These are phyloP conservation scores for Stagonosporopsis chrysanthemi DNA, from an alignment of 2,329 filamentous ascomycete genomes.

Conservation along the genomic window DNA sequence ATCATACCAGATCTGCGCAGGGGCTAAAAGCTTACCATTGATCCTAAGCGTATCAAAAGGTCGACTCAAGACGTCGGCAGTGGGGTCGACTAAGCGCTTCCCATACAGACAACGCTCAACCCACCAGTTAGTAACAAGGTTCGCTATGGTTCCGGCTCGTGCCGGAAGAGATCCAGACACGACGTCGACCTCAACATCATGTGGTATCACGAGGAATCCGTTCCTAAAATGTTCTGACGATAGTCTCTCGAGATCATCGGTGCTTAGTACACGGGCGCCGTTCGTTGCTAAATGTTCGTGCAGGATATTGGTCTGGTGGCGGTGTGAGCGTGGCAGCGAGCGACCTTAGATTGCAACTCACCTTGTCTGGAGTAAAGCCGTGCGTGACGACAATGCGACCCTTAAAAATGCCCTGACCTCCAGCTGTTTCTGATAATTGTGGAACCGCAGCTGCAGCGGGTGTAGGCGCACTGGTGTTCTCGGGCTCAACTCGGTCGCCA, in stretches of 20 bases:
- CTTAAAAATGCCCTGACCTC: constrained; percentile 52
- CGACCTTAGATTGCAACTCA: constrained; percentile 25
- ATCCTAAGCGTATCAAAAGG: constrained; percentile 78
- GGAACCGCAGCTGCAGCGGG: not conserved
- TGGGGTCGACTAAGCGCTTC: constrained; percentile 74
- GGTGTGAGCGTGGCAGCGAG: constrained; percentile 27
- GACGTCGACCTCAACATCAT: constrained; percentile 49
- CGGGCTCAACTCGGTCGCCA: not conserved
- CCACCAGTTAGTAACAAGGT: constrained; percentile 85
- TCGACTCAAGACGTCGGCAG: constrained; percentile 74
- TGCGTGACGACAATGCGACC: constrained; percentile 52
- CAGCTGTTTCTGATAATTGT: constrained; percentile 4
- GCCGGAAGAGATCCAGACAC: constrained; percentile 40
- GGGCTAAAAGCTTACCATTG: constrained; percentile 49
- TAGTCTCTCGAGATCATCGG: constrained; percentile 35
- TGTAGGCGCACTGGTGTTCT: not conserved
- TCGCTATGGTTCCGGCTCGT: constrained; percentile 41
- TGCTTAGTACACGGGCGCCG: constrained; percentile 45
- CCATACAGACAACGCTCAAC: constrained; percentile 86
- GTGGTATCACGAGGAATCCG: constrained; percentile 56
- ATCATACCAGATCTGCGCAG: constrained; percentile 10
- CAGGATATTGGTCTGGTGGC: constrained; percentile 43
- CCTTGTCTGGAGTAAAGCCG: constrained; percentile 55
- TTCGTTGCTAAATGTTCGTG: constrained; percentile 43
- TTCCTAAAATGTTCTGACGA: constrained; percentile 38